Evolutionary conservation across 345 rosid genomes (phyloP), one percentile per base, ranked within the genome.

Genomic region (Melaleuca quinquenervia): DNA sequence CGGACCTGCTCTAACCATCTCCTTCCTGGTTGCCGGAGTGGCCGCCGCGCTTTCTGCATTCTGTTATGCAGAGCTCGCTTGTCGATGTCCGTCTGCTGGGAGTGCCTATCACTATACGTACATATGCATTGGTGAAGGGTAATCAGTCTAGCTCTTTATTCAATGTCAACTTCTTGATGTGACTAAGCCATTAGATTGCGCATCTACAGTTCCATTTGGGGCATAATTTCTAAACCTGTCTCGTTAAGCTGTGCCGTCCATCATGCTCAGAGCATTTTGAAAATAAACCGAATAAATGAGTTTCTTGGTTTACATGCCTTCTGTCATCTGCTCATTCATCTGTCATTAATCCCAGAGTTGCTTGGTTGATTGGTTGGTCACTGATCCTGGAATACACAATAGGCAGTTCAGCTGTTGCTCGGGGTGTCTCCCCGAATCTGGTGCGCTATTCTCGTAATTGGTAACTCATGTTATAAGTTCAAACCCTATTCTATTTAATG

Each of bases 351-450:
- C 4, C n/a, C 91, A 96, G 99, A 36, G 92, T 95, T 87, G 98
- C 99, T 52, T 97, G 99, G 99, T 87, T 97, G 90, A 91, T 96
- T 89, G 99, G 99, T 78, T 97, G 99, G 99, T 94, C 98, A 75
- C 88, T 97, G 84, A 93, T 96, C 76, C 93, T 97, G 84, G 99
- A 97, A 89, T 97, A 97, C 86, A 97, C 99, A 20, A 94, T 97
- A 82, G 98, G 99, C 84, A 94, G 99, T 82, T 91, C 99, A 3
- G 98, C 99, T n/a, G 94, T 96, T 91, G 99, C 99, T 32, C 89
- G 89, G 50, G 89, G 89, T 83, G 83, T 87, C 83, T 82, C 89
- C 48, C 89, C 89, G 44, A 87, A 87, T 60, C 82, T 87, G 89
- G 89, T 87, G 52, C 85, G 21, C 78, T 48, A 55, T 62, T 82